These are phyloP conservation scores for Pyronema omphalodes DNA, from an alignment of 495 filamentous ascomycete species.

Conservation along the genomic window DNA sequence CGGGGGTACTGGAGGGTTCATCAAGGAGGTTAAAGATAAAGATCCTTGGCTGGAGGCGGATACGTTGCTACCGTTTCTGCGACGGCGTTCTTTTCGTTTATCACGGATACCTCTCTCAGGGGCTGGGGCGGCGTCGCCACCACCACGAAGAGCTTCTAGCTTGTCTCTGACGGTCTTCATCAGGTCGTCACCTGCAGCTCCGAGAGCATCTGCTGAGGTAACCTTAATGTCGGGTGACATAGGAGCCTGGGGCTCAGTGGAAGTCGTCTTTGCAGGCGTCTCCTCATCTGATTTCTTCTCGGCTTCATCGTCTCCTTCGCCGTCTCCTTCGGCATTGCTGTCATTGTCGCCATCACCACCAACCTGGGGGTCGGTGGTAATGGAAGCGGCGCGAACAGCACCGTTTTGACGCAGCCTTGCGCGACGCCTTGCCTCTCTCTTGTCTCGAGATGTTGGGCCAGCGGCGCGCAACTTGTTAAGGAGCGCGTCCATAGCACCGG, in stretches of 20 bases:
- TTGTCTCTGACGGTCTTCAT: constrained; percentile 20
- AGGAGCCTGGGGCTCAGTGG: neutral
- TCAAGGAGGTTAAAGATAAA: neutral
- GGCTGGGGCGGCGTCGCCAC: constrained; percentile 1
- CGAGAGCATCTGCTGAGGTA: neutral
- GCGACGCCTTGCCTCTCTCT: constrained; percentile 69
- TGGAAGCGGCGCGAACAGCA: constrained; percentile 68
- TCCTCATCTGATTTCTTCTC: neutral
- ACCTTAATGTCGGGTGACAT: constrained; percentile 4
- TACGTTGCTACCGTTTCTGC: constrained; percentile 21
- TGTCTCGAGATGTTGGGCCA: constrained; percentile 70
- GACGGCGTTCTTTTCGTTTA: constrained; percentile 18
- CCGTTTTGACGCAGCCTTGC: constrained; percentile 80
- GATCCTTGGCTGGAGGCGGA: neutral
- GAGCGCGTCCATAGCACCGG: constrained; percentile 88
- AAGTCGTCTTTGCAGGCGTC: neutral
- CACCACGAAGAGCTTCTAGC: constrained; percentile 15
- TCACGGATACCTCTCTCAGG: constrained; percentile 13
- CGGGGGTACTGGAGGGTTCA: neutral
- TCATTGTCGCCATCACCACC: constrained; percentile 25
- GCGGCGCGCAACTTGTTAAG: constrained; percentile 89
- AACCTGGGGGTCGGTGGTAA: constrained; percentile 32
- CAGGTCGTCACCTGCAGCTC: constrained; percentile 13
- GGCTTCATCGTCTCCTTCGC: neutral
- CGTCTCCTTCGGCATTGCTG: constrained; percentile 12